phyloP scores from a whole-genome alignment of 2,329 filamentous ascomycete species.

The Neofusicoccum sp. region DNA sequence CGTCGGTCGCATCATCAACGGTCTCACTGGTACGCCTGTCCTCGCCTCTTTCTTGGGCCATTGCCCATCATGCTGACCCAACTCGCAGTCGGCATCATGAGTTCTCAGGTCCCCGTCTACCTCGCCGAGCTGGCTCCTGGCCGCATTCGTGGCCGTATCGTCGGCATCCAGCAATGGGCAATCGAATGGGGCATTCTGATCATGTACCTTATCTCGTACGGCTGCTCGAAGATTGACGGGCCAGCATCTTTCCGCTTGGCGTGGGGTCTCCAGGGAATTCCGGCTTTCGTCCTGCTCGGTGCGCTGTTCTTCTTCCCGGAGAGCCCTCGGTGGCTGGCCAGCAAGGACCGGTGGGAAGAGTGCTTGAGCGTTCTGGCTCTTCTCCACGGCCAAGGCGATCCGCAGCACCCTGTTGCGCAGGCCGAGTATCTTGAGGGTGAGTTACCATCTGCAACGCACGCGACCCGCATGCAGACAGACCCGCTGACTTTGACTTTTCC shows the following conservation, averaged over 20 bases:
- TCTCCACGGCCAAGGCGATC: slow-evolving; percentile 58
- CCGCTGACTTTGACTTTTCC: background rate
- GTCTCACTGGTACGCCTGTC: slow-evolving; percentile 27
- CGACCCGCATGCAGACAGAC: too few relatives aligned
- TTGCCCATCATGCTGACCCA: background rate
- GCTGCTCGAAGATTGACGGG: slow-evolving; percentile 53
- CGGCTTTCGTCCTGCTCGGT: slow-evolving; percentile 38
- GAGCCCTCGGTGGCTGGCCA: slow-evolving; percentile 69
- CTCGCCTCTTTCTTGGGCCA: background rate
- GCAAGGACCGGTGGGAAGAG: slow-evolving; percentile 66
- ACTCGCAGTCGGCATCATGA: slow-evolving; percentile 41
- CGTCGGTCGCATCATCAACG: slow-evolving; percentile 47
- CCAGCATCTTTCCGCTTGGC: slow-evolving; percentile 41
- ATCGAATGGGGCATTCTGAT: slow-evolving; percentile 43
- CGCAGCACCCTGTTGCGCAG: slow-evolving; percentile 58
- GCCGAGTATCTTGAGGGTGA: slow-evolving; percentile 58
- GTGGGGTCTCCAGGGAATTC: slow-evolving; percentile 45
- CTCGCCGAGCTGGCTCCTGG: slow-evolving; percentile 45
- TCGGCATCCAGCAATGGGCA: slow-evolving; percentile 46
- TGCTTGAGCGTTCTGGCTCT: slow-evolving; percentile 54
- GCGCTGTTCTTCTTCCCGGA: slow-evolving; percentile 43
- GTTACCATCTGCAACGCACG: background rate
- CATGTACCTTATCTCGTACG: slow-evolving; percentile 62
- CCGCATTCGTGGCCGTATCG: slow-evolving; percentile 42
- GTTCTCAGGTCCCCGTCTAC: slow-evolving; percentile 47